Evolutionary conservation across 306 rosid species (phyloP), one percentile per base, ranked within the genome.

Genomic region (Canavalia ensiformis): DNA sequence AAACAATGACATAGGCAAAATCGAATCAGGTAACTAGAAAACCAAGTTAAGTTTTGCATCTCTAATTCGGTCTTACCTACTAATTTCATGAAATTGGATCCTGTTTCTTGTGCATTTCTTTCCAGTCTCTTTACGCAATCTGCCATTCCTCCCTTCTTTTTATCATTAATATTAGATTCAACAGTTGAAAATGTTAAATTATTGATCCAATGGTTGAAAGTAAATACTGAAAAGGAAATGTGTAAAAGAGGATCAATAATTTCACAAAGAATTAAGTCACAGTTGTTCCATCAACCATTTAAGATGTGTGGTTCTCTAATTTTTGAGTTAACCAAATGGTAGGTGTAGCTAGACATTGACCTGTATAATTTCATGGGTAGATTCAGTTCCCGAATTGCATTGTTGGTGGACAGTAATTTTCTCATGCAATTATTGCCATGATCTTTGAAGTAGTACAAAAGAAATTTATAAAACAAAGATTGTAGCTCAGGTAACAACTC

Each of bases 301-400:
- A 50, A 52, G 83, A 69, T 66, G 46, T 18, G 10, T 47, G 70
- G 39, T 55, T 60, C 44, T 72, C 76, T 62, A 39, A 55, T 65
- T 50, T 57, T 25, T 50, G 69, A 68, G 69, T 69, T 50, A 81
- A 56, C 41, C 44, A 51, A 69, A 55, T 64, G 75, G 76, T 63
- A 60, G 84, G 79, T 84, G 66, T 44, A 55, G 70, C 76, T 59
- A 11, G 66, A 79, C 77, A 34, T 56, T 8, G 66, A 72, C 82
- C 28, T 42, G 2, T 41, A 64, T 60, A 37, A 37, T 29, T 60
- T 31, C 8, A 39, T 28, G 70, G 55, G 31, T 46, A 81, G 34
- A 50, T 66, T 64, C 76, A 52, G 12, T 70, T 72, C 56, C 63
- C 11, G 4, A 76, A 54, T 54, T 64, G 57, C 58, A 29, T 65